phyloP scores from a whole-genome alignment of 2,329 filamentous ascomycete species.

The Epichloe brachyelytri region DNA sequence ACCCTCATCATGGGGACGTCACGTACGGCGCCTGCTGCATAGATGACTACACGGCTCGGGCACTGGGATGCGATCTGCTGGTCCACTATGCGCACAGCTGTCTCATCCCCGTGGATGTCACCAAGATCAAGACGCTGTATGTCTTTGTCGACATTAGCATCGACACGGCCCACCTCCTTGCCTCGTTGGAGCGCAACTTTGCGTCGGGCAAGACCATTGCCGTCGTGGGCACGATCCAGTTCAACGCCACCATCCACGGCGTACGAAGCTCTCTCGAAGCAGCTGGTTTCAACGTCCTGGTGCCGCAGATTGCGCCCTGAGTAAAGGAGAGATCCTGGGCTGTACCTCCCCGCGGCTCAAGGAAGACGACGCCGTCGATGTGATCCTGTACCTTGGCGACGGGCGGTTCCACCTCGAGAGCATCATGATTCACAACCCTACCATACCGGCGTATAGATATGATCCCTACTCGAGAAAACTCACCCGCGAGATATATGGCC shows the following conservation, averaged over 20 bases:
- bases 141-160: constrained; percentile 98
- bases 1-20: constrained; percentile 97
- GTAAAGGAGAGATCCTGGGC: constrained; percentile 92
- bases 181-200: constrained; percentile 82
- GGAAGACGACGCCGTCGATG: constrained; percentile 48
- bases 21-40: constrained; percentile 98
- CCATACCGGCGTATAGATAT: constrained; percentile 83
- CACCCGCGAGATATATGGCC: constrained; percentile 82
- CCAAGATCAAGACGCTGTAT: constrained; percentile 92
- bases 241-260: constrained; percentile 92
- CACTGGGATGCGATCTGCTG: constrained; percentile 83
- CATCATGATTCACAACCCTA: constrained; percentile 97
- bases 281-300: constrained; percentile 72
- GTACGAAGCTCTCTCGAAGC: constrained; percentile 64
- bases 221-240: constrained; percentile 93
- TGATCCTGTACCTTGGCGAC: constrained; percentile 82
- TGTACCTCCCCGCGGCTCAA: constrained; percentile 75
- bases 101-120: constrained; percentile 89
- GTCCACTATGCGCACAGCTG: constrained; percentile 97
- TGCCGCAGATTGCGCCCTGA: constrained; percentile 91
- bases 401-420: constrained; percentile 93
- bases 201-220: constrained; percentile 74
- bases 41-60: constrained; percentile 92
- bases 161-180: constrained; percentile 75
- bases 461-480: constrained; percentile 90